Evolutionary conservation across 805 yeast species (phyloP).

Genomic region (Candida caryicola): DNA sequence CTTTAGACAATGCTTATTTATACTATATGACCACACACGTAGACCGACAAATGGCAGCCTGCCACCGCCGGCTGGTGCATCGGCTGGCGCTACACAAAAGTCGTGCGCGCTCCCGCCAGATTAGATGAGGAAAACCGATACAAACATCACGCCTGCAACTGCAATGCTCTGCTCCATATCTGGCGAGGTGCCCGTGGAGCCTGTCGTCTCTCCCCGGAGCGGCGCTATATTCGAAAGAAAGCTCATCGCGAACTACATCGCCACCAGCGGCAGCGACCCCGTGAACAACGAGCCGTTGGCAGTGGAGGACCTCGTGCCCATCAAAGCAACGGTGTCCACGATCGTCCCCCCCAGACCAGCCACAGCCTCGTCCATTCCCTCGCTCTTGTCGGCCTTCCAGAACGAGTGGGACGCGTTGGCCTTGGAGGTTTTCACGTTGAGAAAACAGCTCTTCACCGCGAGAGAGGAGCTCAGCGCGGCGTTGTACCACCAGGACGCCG

Average conservation of each 20-base stretch:
- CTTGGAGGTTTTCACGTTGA: conserved; percentile 70
- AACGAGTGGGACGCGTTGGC: conserved; percentile 89
- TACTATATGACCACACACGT: no score
- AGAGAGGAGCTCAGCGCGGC: conserved; percentile 75
- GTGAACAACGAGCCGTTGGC: conserved; percentile 60
- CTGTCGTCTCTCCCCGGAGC: conserved; percentile 75
- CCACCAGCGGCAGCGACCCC: conserved; percentile 73
- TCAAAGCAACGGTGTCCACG: conserved; percentile 17
- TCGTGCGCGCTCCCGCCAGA: conserved; percentile 2
- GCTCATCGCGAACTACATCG: conserved; percentile 58
- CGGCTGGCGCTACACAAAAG: conserved; percentile 6
- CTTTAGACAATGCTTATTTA: not conserved
- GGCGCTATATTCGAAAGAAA: conserved; percentile 67
- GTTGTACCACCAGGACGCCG: conserved; percentile 85
- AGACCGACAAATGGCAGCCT: no score
- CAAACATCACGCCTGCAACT: not conserved
- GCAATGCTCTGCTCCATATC: conserved; percentile 44
- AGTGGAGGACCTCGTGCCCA: conserved; percentile 54
- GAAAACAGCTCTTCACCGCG: conserved; percentile 65
- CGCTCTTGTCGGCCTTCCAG: conserved; percentile 70
- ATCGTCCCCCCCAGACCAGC: conserved; percentile 44
- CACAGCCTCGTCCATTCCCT: conserved; percentile 68
- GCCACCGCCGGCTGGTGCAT: no score
- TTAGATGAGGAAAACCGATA: conserved; percentile 1
- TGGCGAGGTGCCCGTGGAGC: conserved; percentile 64